These are phyloP conservation scores for Rhodotorula taiwanensis DNA, from an alignment of 768 basidiomycete genomes.

Conservation along the genomic window DNA sequence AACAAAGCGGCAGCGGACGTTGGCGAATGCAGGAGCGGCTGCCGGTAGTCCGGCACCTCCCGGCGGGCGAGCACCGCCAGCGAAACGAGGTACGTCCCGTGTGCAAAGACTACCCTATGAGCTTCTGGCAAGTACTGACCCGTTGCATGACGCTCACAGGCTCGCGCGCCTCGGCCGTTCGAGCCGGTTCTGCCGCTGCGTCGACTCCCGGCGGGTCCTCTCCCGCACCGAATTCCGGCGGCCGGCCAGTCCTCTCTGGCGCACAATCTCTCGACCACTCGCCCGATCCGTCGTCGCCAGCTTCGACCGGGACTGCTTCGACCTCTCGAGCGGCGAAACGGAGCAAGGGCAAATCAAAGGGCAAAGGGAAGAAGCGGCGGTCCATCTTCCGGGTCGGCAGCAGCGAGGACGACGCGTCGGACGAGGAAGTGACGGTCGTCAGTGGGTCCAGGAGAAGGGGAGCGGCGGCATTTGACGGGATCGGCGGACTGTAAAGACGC, in stretches of 20 bases:
- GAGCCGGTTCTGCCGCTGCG: background rate
- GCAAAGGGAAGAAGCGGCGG: background rate
- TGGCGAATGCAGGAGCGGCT: too few species aligned
- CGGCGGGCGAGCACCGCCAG: too few species aligned
- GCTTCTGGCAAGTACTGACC: too few species aligned
- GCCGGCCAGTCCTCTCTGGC: background rate
- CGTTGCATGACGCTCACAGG: too few species aligned
- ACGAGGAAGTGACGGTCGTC: background rate
- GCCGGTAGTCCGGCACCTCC: too few species aligned
- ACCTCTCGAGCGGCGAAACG: background rate
- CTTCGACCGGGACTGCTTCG: too few species aligned
- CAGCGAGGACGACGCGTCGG: background rate
- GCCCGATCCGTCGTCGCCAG: background rate
- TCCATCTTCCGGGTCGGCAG: too few species aligned
- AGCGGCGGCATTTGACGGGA: background rate
- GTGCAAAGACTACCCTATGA: too few species aligned
- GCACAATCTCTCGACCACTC: background rate
- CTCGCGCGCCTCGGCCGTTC: background rate
- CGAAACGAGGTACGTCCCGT: constrained; percentile 1
- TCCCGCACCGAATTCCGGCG: background rate
- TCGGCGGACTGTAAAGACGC: too few species aligned
- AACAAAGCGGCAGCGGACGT: background rate
- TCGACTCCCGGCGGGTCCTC: background rate
- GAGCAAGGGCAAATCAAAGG: background rate
- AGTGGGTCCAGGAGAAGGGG: background rate